Evolutionary conservation across 768 basidiomycete genomes (phyloP), one percentile per base, ranked within the genome.

Genomic region (Russula virescens): DNA sequence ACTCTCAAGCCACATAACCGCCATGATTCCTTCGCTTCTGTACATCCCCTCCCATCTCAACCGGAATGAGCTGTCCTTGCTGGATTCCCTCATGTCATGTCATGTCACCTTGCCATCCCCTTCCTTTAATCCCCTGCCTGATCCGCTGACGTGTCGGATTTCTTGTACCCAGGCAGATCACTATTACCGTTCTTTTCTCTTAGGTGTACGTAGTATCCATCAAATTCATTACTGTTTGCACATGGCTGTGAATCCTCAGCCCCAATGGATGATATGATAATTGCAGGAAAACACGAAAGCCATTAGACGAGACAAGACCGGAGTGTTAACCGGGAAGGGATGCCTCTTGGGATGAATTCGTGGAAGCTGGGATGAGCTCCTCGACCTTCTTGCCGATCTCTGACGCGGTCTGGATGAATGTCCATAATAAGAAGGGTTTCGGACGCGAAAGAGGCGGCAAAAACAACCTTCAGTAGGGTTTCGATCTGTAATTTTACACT

Each of bases 401-500:
- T 13, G 55, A 57, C 38, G 64, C 58, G 21, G 47, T 62, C 69
- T 63, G 60, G 61, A 31, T 48, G 63, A 55, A 23, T 61, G 19
- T 55, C 56, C 55, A 51, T 25, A 58, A 21, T 23, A 42, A 52
- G 42, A 19, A 28, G 11, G 16, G 18, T 23, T 34, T 46, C 28
- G 10, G 28, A 35, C 21, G 18, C 9, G 19, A 46, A 23, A 31
- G 16, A 31, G 21, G 21, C n/a, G 28, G 23, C 5, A 40, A 48
- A 38, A 66, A 69, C 35, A 56, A 86, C 90, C 84, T 89, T 91
- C 73, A 88, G 81, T 34, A 92, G 78, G 3, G 78, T 73, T 70
- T 92, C 91, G 62, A 94, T 85, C 68, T 92, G 88, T 8, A 78
- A 70, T 71, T 91, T 91, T 66, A 94, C 84, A 66, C 73, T 86